These are phyloP conservation scores for Agrostemma githago DNA, from an alignment of 148 eudicot species.

Conservation along the genomic window DNA sequence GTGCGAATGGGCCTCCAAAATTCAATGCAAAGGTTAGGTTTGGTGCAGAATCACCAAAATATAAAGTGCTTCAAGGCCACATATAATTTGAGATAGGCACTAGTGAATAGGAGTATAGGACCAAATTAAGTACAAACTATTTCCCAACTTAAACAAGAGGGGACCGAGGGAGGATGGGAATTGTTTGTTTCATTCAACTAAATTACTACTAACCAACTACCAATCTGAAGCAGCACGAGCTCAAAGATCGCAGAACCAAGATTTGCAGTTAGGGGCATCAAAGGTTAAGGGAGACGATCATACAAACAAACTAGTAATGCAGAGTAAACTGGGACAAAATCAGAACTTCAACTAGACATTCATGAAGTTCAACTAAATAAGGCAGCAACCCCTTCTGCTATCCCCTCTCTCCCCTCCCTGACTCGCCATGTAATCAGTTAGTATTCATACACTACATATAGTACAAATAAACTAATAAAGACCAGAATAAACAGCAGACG, in stretches of 20 bases:
- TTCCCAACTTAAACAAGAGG: neutral
- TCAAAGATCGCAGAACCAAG: neutral
- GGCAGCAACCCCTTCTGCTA: no score
- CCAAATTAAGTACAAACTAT: neutral
- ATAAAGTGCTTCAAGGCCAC: conserved; percentile 8
- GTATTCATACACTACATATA: neutral
- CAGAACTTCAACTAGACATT: no score
- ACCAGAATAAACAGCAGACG: neutral
- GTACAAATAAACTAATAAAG: neutral
- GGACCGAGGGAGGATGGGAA: neutral
- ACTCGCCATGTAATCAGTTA: no score
- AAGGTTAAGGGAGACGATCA: no score
- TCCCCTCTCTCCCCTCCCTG: no score
- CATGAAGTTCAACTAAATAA: no score
- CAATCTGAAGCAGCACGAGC: neutral
- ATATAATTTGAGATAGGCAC: conserved; percentile 3
- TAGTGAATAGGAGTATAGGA: neutral
- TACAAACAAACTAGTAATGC: no score
- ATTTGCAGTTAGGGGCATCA: no score
- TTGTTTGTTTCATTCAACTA: neutral
- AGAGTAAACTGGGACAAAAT: no score
- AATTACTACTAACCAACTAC: neutral
- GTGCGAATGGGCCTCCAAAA: conserved; percentile 12
- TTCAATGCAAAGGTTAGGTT: neutral
- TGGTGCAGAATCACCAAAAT: conserved; percentile 12